Conservation (phyloP, 805 yeast genomes). For the Allodekkera sacchari region DNA sequence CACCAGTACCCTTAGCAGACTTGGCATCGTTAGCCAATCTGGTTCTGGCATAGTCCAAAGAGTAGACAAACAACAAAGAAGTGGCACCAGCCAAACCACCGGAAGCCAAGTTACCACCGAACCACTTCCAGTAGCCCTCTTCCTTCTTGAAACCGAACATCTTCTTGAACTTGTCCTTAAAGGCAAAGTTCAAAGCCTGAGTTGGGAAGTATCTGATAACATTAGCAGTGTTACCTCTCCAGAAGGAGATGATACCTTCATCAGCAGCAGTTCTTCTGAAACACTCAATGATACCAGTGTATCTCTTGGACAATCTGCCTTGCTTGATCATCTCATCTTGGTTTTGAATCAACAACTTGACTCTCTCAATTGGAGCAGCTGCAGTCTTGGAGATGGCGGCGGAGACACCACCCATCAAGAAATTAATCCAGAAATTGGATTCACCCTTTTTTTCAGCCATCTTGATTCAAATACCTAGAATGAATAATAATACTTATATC, state of each 20-base stretch:
- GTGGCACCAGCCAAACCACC: conserved; percentile 99
- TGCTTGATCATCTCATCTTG: conserved; percentile 98
- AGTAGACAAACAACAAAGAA: conserved; percentile 87
- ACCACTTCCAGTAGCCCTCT: conserved; percentile 88
- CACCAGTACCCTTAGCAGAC: conserved; percentile 77
- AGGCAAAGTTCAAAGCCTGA: conserved; percentile 97
- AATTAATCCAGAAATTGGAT: conserved; percentile 51
- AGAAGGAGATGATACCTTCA: conserved; percentile 89
- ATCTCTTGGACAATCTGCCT: conserved; percentile 82
- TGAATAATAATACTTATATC: conserved; percentile 6
- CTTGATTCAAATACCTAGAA: no score
- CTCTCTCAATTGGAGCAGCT: conserved; percentile 95
- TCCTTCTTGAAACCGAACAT: conserved; percentile 96
- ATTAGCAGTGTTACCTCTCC: conserved; percentile 99
- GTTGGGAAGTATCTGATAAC: conserved; percentile 99
- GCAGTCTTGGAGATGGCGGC: conserved; percentile 98
- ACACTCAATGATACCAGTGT: conserved; percentile 89
- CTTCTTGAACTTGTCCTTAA: conserved; percentile 94
- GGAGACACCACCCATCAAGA: conserved; percentile 98
- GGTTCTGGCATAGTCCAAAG: conserved; percentile 97
- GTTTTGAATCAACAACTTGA: conserved; percentile 91
- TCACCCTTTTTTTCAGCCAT: conserved; percentile 26
- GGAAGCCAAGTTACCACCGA: conserved; percentile 96
- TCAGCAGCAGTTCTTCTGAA: conserved; percentile 90
- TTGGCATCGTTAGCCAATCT: conserved; percentile 98